Evolutionary conservation across 1,284 basidiomycete genomes (phyloP), one percentile per base, ranked within the genome.

Genomic region (Athelia sp.): DNA sequence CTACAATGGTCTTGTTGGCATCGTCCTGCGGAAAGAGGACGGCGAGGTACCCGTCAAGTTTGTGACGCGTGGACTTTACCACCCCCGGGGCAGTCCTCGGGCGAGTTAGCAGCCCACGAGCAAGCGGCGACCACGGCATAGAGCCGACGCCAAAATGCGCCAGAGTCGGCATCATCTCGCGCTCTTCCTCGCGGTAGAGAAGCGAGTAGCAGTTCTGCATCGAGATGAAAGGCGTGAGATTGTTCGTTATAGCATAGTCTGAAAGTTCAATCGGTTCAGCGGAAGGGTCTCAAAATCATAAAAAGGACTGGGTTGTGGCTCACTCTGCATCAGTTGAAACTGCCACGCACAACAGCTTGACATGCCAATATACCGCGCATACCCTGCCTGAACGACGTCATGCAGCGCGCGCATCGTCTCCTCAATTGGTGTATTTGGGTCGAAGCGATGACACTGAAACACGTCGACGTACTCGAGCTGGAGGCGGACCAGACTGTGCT

Each of bases 301-400:
- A 42, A 35, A 52, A 31, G 45, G 29, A n/a, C n/a, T n/a, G n/a
- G n/a, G n/a, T n/a, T n/a, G 8, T 4, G 29, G 32, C 45, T 31
- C 9, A 46, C 62, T 66, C 44, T 56, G 51, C 55, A 60, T 57
- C 2, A 54, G 56, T n/a, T 57, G 51, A 48, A 59, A 64, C 47
- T 62, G 62, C 21, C 56, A 63, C 4, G 62, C 62, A 50, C 38
- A 56, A 40, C 58, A 60, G 9, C 52, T 53, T 46, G 60, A 65
- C 75, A 75, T 77, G 50, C 79, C 79, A 50, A 81, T 72, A 64
- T 80, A 81, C 31, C 77, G 62, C 9, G 69, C 78, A 48, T 70
- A 70, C 4, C 78, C 78, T 0, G 64, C 63, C 55, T 76, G 61
- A 17, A 77, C 74, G 31, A 78, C 69, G 49, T 79, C 76, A 53